Conservation (phyloP, 192 early-diverging fungal species). For the Backusella tuberculispora region DNA sequence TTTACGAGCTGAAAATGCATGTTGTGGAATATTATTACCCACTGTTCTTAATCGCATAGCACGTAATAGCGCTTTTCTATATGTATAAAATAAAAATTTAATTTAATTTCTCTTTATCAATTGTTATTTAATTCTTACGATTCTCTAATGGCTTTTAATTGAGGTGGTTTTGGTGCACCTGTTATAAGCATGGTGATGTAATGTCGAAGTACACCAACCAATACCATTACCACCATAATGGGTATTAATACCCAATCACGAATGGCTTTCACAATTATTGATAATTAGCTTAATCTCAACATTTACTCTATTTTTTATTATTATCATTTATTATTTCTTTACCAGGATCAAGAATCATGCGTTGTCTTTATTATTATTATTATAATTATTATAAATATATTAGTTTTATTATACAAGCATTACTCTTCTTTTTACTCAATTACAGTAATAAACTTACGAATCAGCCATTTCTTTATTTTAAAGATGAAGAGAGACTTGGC, state of each 20-base stretch:
- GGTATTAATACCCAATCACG: conserved; percentile 95
- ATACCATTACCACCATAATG: conserved; percentile 96
- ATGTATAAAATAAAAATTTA: neutral
- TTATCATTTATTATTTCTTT: neutral
- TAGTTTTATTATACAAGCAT: neutral
- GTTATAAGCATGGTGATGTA: conserved; percentile 89
- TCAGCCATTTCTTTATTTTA: conserved; percentile 20
- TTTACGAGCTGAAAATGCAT: conserved; percentile 77
- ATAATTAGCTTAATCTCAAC: neutral
- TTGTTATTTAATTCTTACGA: conserved; percentile 46
- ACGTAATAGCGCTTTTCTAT: conserved; percentile 75
- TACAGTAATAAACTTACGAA: conserved; percentile 17
- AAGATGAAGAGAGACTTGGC: neutral
- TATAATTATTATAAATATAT: too few relatives aligned
- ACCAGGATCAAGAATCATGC: conserved; percentile 40
- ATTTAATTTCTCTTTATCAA: neutral
- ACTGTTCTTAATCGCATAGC: conserved; percentile 70
- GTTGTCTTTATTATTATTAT: conserved; percentile 16
- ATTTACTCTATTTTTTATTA: neutral
- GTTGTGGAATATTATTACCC: conserved; percentile 67
- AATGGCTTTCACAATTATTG: conserved; percentile 57
- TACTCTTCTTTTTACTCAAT: neutral
- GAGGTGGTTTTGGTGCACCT: conserved; percentile 77
- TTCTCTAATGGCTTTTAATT: conserved; percentile 82
- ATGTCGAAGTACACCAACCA: conserved; percentile 94